Base-by-base conservation (phyloP, 352 stramenopile genomes). In the Globisporangium solare region DNA sequence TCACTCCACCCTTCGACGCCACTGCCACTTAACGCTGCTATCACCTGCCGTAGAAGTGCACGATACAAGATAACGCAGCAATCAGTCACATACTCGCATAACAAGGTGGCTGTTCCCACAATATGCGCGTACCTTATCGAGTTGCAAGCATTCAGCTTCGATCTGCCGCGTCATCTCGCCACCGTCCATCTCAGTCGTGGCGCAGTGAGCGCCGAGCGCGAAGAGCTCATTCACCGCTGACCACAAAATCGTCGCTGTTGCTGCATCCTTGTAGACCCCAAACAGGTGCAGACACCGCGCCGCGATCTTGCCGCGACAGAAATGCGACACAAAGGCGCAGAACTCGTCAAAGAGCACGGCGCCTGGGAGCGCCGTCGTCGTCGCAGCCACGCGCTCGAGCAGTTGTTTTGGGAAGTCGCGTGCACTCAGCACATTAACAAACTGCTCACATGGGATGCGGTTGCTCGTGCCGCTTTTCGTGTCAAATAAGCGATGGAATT, bases 341-440 rank as follows among this genome's bases (percentile, higher is more conserved):
- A 95, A 92, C 52, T 91, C 79, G 39, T 92, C 78, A 67, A 95
- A 92, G 15, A 85, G 63, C 57, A 92, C 73, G 24, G 88, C 54
- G 3, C 84, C 68, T 1, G 64, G 62, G 13, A 88, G 63, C 3
- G 62, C 63, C 2, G 71, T 76, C 12, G 67, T 76, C 12, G 67
- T 68, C 2, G 58, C 50, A 40, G 73, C 85, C n/a, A 83, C 76
- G 10, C 67, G 73, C 42, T 76, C 61, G 0, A 91, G 50, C 21
- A 89, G 51, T 31, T 61, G 47, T 7, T 56, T 47, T 0, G 76
- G 80, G 32, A 88, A 87, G 31, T 79, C 58, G 41, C 72, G 64
- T 0, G 59, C 66, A 35, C 64, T 73, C 11, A 92, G 43, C 20
- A 89, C 61, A 1, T 77, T 63, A 32, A 86, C 64, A 49, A 92